phyloP scores from a whole-genome alignment of 225 moss, liverwort and hornwort species.

The Asterella californica region DNA sequence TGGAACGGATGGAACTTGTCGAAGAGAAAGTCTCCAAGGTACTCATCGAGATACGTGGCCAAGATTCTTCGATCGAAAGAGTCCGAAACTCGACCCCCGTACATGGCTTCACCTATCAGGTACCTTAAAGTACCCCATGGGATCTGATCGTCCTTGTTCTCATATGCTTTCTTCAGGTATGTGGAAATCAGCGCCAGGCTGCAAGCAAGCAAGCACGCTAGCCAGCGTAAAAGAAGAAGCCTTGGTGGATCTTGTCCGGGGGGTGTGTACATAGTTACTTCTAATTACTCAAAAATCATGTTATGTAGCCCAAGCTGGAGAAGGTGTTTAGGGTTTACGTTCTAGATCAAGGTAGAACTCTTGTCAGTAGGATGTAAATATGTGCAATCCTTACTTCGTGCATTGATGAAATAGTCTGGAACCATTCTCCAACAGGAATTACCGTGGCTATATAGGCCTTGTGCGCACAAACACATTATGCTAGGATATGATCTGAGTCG shows the following conservation, averaged over 20 bases:
- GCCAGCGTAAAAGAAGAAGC: too few species aligned
- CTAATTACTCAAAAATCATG: too few species aligned
- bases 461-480: neutral
- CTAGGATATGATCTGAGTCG: neutral
- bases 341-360: too few species aligned
- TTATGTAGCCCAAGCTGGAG: too few species aligned
- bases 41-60: slow-evolving; percentile 85
- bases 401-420: too few species aligned
- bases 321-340: too few species aligned
- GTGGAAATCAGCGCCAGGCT: slow-evolving; percentile 90
- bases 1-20: slow-evolving; percentile 89
- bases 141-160: slow-evolving; percentile 90
- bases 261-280: too few species aligned
- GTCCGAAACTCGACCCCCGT: slow-evolving; percentile 87
- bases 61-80: slow-evolving; percentile 83
- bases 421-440: neutral
- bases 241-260: too few species aligned
- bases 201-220: slow-evolving; percentile 8
- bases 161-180: slow-evolving; percentile 79
- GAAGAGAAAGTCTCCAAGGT: slow-evolving; percentile 82
- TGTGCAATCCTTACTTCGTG: neutral
- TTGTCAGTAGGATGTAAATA: neutral
- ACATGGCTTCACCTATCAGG: slow-evolving; percentile 96
- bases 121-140: slow-evolving; percentile 89
- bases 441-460: neutral